phyloP scores from a whole-genome alignment of 345 rosid genomes.

The Salix caprea region DNA sequence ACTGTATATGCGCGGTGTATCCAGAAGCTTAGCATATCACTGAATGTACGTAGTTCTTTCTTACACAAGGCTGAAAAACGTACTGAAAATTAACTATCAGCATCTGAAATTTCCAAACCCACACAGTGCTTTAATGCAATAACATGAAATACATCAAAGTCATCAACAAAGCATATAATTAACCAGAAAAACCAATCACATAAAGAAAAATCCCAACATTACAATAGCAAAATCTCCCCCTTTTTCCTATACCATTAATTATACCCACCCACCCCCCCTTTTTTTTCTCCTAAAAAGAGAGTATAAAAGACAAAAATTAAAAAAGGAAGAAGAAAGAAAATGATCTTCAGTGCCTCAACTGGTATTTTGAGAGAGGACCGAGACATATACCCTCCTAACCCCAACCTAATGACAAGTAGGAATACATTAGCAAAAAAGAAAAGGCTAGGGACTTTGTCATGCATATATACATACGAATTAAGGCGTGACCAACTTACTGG shows the following conservation, averaged over 20 bases:
- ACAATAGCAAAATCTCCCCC: slow-evolving; percentile 40
- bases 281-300: slow-evolving; percentile 15
- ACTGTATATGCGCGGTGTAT: neutral
- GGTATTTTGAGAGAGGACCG: slow-evolving; percentile 20
- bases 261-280: slow-evolving; percentile 28
- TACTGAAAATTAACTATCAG: neutral
- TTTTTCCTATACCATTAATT: slow-evolving; percentile 39
- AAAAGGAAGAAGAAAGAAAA: neutral
- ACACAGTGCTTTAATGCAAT: neutral
- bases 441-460: slow-evolving; percentile 13
- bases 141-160: neutral
- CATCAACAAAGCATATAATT: neutral
- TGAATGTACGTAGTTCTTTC: neutral
- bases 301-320: neutral
- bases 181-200: slow-evolving; percentile 1
- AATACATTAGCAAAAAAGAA: slow-evolving; percentile 7
- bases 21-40: neutral
- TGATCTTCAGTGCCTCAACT: slow-evolving; percentile 22
- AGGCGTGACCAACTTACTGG: slow-evolving; percentile 31
- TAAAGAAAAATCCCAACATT: slow-evolving; percentile 15
- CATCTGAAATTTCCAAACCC: neutral
- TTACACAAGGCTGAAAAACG: too few relatives aligned
- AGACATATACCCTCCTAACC: slow-evolving; percentile 28
- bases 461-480: slow-evolving; percentile 30
- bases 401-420: slow-evolving; percentile 14